These are phyloP conservation scores for Phytopythium sindhum DNA, from an alignment of 352 stramenopile genomes.

Conservation along the genomic window DNA sequence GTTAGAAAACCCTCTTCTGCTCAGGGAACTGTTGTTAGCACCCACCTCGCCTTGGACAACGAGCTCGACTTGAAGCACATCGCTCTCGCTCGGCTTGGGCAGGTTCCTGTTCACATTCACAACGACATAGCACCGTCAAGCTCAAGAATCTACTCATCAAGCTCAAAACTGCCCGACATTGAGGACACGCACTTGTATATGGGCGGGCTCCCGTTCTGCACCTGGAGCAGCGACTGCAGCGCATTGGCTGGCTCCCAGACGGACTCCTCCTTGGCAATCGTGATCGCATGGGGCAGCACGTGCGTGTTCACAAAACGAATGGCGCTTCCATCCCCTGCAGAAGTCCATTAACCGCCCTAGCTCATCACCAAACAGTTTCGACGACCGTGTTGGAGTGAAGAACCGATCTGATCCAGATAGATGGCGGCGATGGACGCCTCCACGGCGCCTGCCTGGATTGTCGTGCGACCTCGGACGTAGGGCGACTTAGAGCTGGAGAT, in stretches of 20 bases:
- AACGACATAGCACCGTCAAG: background rate
- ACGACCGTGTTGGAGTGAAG: background rate
- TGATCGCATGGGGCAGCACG: conserved; percentile 53
- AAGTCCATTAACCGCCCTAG: too few relatives aligned
- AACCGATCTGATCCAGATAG: conserved; percentile 56
- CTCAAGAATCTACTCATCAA: background rate
- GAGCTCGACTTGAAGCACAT: conserved; percentile 43
- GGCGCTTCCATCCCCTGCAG: conserved; percentile 48
- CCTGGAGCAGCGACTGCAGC: conserved; percentile 67
- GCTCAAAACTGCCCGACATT: background rate
- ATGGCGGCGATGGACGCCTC: conserved; percentile 76
- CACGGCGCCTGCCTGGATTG: conserved; percentile 69
- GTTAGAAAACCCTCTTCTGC: background rate
- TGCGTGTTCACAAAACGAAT: conserved; percentile 60
- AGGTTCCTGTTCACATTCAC: conserved; percentile 34
- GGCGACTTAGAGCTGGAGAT: conserved; percentile 19
- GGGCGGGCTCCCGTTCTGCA: conserved; percentile 56
- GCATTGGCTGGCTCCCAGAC: conserved; percentile 55
- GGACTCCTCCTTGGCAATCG: conserved; percentile 48
- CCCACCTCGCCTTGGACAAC: conserved; percentile 61
- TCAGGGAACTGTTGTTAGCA: background rate
- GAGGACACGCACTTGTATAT: conserved; percentile 47
- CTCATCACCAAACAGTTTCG: background rate
- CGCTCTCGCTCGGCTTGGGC: conserved; percentile 37
- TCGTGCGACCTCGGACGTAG: conserved; percentile 50